Evolutionary conservation across 352 stramenopile species (phyloP).

Genomic region (Thraustotheca clavata): DNA sequence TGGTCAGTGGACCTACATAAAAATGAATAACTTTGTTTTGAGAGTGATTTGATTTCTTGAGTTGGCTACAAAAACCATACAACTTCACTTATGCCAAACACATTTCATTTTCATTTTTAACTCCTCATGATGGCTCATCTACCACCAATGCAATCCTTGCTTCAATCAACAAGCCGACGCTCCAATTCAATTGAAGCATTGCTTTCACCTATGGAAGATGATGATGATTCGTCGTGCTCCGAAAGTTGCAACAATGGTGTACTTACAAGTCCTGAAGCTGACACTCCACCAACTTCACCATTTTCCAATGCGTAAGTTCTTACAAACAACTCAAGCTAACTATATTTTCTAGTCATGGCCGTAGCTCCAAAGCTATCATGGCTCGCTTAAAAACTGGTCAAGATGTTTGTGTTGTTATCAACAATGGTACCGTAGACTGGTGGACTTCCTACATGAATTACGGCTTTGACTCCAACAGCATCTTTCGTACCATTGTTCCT

Average conservation of each 20-base stretch:
- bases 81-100: background rate
- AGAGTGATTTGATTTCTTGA: background rate
- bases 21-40: background rate
- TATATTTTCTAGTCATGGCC: background rate
- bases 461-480: constrained; percentile 20
- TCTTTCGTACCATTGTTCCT: constrained; percentile 10
- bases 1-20: too few species aligned
- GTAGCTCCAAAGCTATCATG: background rate
- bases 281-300: background rate
- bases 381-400: constrained; percentile 1
- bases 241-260: background rate
- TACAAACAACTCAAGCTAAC: background rate
- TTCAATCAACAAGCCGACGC: background rate
- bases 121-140: background rate
- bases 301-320: background rate
- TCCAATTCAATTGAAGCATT: background rate
- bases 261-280: background rate
- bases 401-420: constrained; percentile 14
- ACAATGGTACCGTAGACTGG: constrained; percentile 13
- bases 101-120: background rate
- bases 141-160: background rate
- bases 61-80: constrained; percentile 3
- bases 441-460: constrained; percentile 5
- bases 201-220: background rate
- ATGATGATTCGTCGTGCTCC: background rate